Percentiles rank a stretch among this genome's conserved stretches.
Conservation (phyloP, 2,329 filamentous ascomycete genomes). For the Nannizziopsis barbatae region DNA sequence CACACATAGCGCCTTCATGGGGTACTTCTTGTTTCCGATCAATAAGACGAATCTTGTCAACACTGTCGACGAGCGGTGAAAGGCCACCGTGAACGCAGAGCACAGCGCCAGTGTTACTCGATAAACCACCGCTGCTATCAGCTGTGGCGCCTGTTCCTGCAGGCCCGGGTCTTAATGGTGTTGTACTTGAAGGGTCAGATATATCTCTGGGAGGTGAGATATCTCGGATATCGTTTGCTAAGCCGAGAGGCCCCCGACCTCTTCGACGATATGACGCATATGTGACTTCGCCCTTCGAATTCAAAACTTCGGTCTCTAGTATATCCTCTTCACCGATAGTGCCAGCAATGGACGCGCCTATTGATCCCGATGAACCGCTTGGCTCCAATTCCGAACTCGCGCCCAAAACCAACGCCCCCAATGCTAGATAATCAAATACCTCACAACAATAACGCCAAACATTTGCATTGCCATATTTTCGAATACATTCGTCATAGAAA, state of each 20-base stretch:
- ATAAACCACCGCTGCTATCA: constrained; percentile 45
- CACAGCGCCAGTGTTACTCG: constrained; percentile 62
- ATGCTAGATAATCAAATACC: constrained; percentile 97
- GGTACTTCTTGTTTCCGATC: constrained; percentile 97
- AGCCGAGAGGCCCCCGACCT: constrained; percentile 24
- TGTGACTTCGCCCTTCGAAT: constrained; percentile 68
- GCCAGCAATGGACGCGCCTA: constrained; percentile 17
- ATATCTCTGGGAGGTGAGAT: constrained; percentile 34
- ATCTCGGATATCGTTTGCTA: constrained; percentile 27
- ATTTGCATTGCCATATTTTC: constrained; percentile 96
- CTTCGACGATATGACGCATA: constrained; percentile 39
- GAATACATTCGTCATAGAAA: constrained; percentile 95
- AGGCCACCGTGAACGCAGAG: constrained; percentile 93
- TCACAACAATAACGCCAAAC: constrained; percentile 99
- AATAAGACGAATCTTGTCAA: constrained; percentile 89
- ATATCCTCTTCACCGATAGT: constrained; percentile 49
- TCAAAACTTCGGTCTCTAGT: constrained; percentile 86
- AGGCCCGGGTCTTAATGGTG: constrained; percentile 51
- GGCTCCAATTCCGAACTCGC: constrained; percentile 56
- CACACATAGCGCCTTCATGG: constrained; percentile 97
- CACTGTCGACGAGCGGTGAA: constrained; percentile 78
- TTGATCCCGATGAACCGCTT: constrained; percentile 42
- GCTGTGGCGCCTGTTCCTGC: constrained; percentile 71
- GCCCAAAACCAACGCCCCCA: constrained; percentile 98
- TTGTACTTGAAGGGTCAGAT: constrained; percentile 34